Evolutionary conservation across 2,329 filamentous ascomycete species (phyloP).

Genomic region (Colletotrichum sp.): DNA sequence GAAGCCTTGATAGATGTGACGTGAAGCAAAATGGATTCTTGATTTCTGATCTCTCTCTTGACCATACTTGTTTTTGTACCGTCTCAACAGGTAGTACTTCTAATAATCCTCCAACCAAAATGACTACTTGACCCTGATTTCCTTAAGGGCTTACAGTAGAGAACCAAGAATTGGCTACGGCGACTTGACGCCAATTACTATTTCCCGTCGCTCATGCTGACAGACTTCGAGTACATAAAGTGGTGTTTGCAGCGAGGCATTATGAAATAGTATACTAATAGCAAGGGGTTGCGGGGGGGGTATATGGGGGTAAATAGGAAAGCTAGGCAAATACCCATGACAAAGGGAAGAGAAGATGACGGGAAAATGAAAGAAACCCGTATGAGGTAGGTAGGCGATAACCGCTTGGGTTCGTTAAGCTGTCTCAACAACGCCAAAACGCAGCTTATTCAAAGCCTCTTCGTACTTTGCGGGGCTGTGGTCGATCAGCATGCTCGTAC

Average conservation of each 20-base stretch:
- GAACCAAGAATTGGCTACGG: too few relatives aligned
- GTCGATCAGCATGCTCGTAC: constrained; percentile 75
- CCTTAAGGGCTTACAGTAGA: background rate
- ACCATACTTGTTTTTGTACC: background rate
- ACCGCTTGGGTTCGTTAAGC: background rate
- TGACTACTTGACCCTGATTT: background rate
- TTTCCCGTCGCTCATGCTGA: background rate
- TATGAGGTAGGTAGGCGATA: background rate
- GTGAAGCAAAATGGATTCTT: background rate
- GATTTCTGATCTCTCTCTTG: background rate
- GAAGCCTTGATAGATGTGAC: constrained; percentile 31
- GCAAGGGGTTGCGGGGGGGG: background rate
- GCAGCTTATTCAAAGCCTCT: constrained; percentile 67
- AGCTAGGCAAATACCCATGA: background rate
- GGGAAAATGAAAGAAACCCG: background rate
- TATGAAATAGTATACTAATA: background rate
- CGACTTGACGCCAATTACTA: background rate
- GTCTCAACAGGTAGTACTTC: background rate
- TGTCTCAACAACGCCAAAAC: constrained; percentile 47
- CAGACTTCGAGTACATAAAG: background rate
- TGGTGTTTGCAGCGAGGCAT: background rate
- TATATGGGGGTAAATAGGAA: background rate
- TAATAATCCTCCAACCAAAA: background rate
- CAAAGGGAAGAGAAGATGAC: background rate
- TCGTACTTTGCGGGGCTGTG: constrained; percentile 80